Evolutionary conservation across 768 basidiomycete species (phyloP).

Genomic region (Rhodotorula diobovata): DNA sequence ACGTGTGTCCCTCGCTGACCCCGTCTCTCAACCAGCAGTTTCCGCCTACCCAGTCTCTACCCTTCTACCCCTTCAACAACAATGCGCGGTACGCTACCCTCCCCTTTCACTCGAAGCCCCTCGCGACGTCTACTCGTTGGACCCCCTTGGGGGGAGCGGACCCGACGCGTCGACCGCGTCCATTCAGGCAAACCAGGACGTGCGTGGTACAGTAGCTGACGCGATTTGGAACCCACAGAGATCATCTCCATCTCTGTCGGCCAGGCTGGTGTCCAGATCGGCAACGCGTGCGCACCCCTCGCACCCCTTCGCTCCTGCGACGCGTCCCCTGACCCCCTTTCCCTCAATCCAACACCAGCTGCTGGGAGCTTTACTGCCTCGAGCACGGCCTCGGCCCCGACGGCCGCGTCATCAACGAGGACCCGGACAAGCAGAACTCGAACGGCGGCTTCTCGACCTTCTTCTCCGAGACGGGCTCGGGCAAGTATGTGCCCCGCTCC

Average conservation of each 20-base stretch:
- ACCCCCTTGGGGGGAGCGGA: background rate
- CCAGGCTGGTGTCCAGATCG: conserved; percentile 81
- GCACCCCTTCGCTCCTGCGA: conserved; percentile 51
- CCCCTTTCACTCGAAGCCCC: background rate
- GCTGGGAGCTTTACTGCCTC: conserved; percentile 91
- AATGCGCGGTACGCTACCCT: background rate
- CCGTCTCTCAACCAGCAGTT: background rate
- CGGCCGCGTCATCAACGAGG: conserved; percentile 40
- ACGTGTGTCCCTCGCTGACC: background rate
- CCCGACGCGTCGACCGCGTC: background rate
- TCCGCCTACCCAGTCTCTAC: background rate
- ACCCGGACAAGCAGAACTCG: conserved; percentile 36
- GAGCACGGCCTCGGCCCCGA: conserved; percentile 73
- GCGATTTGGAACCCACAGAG: background rate
- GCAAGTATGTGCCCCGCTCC: conserved; percentile 71
- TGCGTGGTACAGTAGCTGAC: background rate
- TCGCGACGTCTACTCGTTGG: background rate
- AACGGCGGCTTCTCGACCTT: conserved; percentile 95
- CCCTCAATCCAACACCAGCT: conserved; percentile 39
- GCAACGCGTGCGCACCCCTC: conserved; percentile 71
- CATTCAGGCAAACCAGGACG: too few relatives aligned
- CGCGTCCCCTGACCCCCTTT: conserved; percentile 53
- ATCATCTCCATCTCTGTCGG: conserved; percentile 65
- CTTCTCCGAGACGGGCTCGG: conserved; percentile 92
- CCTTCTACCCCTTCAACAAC: background rate